phyloP scores from a whole-genome alignment of 257 asterid species.

The Solanum chiquidenum region DNA sequence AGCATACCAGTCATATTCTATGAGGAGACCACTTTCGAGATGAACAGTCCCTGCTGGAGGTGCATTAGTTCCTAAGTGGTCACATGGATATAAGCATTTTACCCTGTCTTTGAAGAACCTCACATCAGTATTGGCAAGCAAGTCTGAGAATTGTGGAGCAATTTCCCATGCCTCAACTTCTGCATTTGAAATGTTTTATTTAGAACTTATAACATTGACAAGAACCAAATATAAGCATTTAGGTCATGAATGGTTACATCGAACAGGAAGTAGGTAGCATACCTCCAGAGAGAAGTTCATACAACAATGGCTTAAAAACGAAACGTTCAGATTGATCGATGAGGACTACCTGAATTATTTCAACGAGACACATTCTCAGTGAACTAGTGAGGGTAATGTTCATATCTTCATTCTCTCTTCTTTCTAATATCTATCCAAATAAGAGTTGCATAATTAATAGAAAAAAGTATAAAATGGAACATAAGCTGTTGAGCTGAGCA shows the following conservation, averaged over 20 bases:
- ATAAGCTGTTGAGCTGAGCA: not conserved
- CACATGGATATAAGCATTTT: constrained; percentile 55
- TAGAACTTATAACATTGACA: not conserved
- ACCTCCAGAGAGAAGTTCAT: constrained; percentile 98
- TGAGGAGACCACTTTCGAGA: constrained; percentile 72
- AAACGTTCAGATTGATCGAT: constrained; percentile 89
- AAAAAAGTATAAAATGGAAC: not conserved
- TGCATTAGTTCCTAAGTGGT: constrained; percentile 41
- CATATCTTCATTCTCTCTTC: not conserved
- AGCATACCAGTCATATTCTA: constrained; percentile 91
- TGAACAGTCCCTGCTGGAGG: constrained; percentile 61
- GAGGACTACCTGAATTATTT: constrained; percentile 63
- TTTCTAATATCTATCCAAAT: not conserved
- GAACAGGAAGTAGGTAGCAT: constrained; percentile 9
- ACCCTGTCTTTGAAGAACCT: constrained; percentile 70
- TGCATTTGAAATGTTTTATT: constrained; percentile 23
- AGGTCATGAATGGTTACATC: not conserved
- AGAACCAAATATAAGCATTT: not conserved
- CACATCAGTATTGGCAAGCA: constrained; percentile 68
- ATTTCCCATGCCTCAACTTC: constrained; percentile 97
- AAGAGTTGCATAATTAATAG: not conserved
- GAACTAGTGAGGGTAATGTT: not conserved
- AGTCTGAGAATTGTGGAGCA: constrained; percentile 88
- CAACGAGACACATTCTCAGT: not conserved
- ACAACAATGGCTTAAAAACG: constrained; percentile 87